Base-by-base conservation (phyloP, 192 early-diverging fungal species). In the Backusella tuberculispora region DNA sequence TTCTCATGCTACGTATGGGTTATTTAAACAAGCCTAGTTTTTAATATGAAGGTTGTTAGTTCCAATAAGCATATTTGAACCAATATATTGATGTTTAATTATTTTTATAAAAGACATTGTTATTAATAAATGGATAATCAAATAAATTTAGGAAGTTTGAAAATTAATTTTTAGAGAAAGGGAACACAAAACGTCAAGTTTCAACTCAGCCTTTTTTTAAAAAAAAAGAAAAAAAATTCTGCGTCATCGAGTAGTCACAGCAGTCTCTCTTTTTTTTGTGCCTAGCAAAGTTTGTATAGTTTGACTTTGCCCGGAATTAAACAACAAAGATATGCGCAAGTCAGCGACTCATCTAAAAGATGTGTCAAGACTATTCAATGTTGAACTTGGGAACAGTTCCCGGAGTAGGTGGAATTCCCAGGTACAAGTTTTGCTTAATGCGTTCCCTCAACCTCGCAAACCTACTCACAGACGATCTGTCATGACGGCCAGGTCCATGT, bases 321-420 rank as follows among this genome's bases (percentile, higher is more conserved):
- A 67, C 41, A 67, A 67, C 66, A 67, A 67, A 41, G 66, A 38
- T 71, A 73, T 73, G 72, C 72, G 63, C 60, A 73, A 65, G 72
- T 73, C 72, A 45, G 43, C 63, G 60, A 44, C 72, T 45, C 72
- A 73, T 65, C 21, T 73, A n/a, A 73, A 66, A 40, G 41, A 73
- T 63, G 72, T 44, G 43, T 73, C 72, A 17, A 73, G 56, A 65
- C 41, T 73, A 26, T 42, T 73, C 21, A 45, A 43, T 21, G 44
- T 21, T 29, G 26, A 43, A 29, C 24, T 42, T 13, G 56, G 34
- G 29, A 60, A 26, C 10, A 14, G 43, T 29, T 44, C 60, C n/a
- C 26, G 24, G 43, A 65, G 44, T 29, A 42, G 63, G 29, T 63
- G 72, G 43, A 44, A 73, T 45, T 63, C 72, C 26, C 63, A 73